phyloP scores from a whole-genome alignment of 2,329 filamentous ascomycete species.

The Emergomyces pasteurianus region DNA sequence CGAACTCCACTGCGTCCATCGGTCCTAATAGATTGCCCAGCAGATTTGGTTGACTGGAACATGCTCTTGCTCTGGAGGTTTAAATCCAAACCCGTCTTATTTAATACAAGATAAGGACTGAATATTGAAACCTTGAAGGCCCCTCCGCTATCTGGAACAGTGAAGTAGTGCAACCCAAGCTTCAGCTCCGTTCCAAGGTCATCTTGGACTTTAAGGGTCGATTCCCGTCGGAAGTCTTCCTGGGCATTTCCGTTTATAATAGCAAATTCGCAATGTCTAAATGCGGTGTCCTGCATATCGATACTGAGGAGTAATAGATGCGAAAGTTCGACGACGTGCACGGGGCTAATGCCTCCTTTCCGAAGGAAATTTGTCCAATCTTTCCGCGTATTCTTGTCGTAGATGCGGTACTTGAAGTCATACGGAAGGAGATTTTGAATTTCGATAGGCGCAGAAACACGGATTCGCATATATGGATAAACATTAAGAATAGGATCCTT shows the following conservation, averaged over 20 bases:
- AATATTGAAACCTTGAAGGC: conserved; percentile 94
- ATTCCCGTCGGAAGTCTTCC: conserved; percentile 80
- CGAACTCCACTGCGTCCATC: conserved; percentile 42
- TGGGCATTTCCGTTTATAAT: conserved; percentile 87
- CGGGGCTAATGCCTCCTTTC: conserved; percentile 91
- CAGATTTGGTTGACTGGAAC: conserved; percentile 68
- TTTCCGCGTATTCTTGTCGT: conserved; percentile 96
- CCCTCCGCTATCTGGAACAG: conserved; percentile 80
- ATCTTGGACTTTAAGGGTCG: conserved; percentile 69
- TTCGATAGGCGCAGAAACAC: conserved; percentile 82
- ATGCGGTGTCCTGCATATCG: conserved; percentile 91
- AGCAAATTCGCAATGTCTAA: conserved; percentile 89
- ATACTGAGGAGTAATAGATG: conserved; percentile 86
- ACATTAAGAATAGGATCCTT: conserved; percentile 69
- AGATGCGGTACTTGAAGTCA: conserved; percentile 98
- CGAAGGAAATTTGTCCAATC: conserved; percentile 98
- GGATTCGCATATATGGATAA: conserved; percentile 91
- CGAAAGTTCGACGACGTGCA: conserved; percentile 92
- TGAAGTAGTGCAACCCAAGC: conserved; percentile 80
- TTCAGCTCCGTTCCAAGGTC: conserved; percentile 66
- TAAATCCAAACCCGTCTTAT: conserved; percentile 85
- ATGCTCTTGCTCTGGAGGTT: conserved; percentile 81
- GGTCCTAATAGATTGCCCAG: conserved; percentile 60
- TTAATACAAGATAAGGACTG: conserved; percentile 87
- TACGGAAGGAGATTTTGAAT: conserved; percentile 91